A percentile compares a stretch with the other conserved stretches of the same genome.
Evolutionary conservation across 1,284 basidiomycete genomes (phyloP).

Genomic region (Microbotryomycetes sp.): DNA sequence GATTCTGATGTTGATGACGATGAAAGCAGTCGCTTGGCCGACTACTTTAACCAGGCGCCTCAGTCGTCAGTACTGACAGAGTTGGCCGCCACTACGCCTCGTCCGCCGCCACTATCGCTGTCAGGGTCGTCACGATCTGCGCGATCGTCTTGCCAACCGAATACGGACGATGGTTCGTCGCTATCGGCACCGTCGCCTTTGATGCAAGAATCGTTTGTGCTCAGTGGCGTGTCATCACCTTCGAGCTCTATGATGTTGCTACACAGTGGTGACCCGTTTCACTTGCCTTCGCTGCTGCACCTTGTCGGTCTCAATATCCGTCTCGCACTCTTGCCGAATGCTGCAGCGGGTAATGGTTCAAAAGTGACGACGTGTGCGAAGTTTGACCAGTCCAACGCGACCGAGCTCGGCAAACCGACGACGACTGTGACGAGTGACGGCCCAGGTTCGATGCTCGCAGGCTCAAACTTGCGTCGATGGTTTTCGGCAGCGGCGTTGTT

Average conservation of each 20-base stretch:
- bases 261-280: conserved; percentile 14
- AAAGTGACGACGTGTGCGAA: too few species aligned
- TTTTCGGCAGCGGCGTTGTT: background rate
- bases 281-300: conserved; percentile 22
- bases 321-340: conserved; percentile 8
- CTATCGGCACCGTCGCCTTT: background rate
- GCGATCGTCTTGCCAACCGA: background rate
- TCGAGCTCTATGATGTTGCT: background rate
- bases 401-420: background rate
- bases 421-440: background rate
- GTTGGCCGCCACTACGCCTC: background rate
- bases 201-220: background rate
- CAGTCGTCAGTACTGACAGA: background rate
- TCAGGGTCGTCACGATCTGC: background rate
- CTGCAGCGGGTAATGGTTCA: background rate
- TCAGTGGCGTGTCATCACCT: background rate
- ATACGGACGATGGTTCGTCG: background rate
- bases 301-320: conserved; percentile 30
- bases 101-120: background rate
- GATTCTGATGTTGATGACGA: background rate
- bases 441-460: too few species aligned
- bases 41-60: background rate
- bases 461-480: background rate
- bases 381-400: background rate
- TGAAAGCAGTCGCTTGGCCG: background rate